A percentile compares a stretch with the other conserved stretches of the same genome.
phyloP scores from a whole-genome alignment of 495 filamentous ascomycete species.

The Aspergillus homomorphus region DNA sequence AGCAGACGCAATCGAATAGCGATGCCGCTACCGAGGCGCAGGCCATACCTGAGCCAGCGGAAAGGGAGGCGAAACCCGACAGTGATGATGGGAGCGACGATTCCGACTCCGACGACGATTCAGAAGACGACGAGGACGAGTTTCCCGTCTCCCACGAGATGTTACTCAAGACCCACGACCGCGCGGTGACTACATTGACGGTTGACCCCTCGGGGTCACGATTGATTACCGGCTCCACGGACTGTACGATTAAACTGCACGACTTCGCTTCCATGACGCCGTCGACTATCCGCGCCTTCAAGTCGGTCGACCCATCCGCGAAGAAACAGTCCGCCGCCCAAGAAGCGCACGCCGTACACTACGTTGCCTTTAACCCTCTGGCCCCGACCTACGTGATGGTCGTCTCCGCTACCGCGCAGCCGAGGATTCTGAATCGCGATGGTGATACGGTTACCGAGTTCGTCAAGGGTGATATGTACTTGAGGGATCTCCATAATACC shows the following conservation, averaged over 20 bases:
- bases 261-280: constrained; percentile 96
- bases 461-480: constrained; percentile 96
- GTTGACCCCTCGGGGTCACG: constrained; percentile 83
- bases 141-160: constrained; percentile 94
- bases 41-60: constrained; percentile 19
- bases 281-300: constrained; percentile 89
- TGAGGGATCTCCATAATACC: constrained; percentile 93
- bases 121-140: constrained; percentile 75
- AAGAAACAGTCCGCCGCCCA: constrained; percentile 67
- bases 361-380: constrained; percentile 79
- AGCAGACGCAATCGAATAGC: constrained; percentile 20
- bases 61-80: constrained; percentile 32
- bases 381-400: constrained; percentile 81
- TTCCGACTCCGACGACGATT: constrained; percentile 52
- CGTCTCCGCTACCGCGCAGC: constrained; percentile 80
- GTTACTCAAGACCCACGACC: constrained; percentile 85
- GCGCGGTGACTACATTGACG: constrained; percentile 77
- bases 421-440: constrained; percentile 83
- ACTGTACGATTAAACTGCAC: constrained; percentile 88
- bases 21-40: constrained; percentile 11
- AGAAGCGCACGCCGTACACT: constrained; percentile 85
- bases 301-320: constrained; percentile 80
- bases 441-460: constrained; percentile 83
- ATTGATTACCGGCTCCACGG: constrained; percentile 82
- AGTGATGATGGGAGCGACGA: constrained; percentile 18